Conservation (phyloP, 345 rosid species). For the Nephelium lappaceum region DNA sequence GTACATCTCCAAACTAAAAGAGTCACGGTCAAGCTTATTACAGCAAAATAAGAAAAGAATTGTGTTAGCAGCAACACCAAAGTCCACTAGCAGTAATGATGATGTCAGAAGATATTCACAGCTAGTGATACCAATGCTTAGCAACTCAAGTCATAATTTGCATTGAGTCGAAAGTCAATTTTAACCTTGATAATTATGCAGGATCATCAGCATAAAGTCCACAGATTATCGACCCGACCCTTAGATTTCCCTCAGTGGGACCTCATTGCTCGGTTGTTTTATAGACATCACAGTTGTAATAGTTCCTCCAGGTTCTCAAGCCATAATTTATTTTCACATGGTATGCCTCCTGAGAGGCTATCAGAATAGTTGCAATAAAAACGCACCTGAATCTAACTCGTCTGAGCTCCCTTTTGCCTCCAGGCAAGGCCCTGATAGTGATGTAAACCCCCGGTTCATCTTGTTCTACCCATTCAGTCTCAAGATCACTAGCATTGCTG, state of each 20-base stretch:
- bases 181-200: constrained; percentile 9
- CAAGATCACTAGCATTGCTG: constrained; percentile 91
- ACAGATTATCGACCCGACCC: not conserved
- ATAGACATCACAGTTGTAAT: not conserved
- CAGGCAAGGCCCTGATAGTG: constrained; percentile 73
- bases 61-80: constrained; percentile 23
- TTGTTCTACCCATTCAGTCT: constrained; percentile 92
- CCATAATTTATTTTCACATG: constrained; percentile 1
- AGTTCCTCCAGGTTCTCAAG: not conserved
- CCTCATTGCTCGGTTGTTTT: not conserved
- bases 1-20: not conserved
- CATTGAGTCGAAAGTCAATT: constrained; percentile 24
- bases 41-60: not conserved
- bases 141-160: constrained; percentile 26
- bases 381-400: constrained; percentile 96
- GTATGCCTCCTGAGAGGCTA: constrained; percentile 3
- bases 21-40: constrained; percentile 5
- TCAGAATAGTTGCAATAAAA: constrained; percentile 22
- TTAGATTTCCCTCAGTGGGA: not conserved
- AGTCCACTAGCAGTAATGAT: constrained; percentile 15
- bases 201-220: constrained; percentile 23
- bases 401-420: constrained; percentile 93
- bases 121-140: constrained; percentile 12
- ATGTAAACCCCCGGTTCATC: constrained; percentile 98
- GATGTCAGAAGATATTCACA: constrained; percentile 9